phyloP scores from a whole-genome alignment of 768 basidiomycete species.

The Amanita phalloides region DNA sequence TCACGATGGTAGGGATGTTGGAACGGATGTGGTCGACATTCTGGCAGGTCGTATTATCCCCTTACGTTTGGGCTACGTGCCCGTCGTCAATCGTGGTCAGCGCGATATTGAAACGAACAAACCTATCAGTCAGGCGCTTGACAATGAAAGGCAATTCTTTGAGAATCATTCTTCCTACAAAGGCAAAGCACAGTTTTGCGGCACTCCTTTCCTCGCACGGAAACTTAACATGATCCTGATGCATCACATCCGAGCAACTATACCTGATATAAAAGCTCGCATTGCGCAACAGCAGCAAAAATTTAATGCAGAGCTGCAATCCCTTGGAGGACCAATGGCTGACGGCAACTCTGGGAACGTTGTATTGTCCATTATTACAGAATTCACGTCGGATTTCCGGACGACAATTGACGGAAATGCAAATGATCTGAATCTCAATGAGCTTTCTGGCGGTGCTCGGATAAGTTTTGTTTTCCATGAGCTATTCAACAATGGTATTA shows the following conservation, averaged over 20 bases:
- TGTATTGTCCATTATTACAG: constrained; percentile 95
- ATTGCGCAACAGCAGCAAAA: constrained; percentile 88
- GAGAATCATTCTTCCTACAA: constrained; percentile 92
- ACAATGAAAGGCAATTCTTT: constrained; percentile 87
- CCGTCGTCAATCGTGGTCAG: constrained; percentile 97
- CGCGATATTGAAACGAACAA: constrained; percentile 91
- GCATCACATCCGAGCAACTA: constrained; percentile 95
- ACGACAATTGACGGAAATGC: constrained; percentile 96
- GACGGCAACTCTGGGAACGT: constrained; percentile 80
- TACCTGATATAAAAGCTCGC: constrained; percentile 97
- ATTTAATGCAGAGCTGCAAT: constrained; percentile 71
- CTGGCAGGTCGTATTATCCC: constrained; percentile 96
- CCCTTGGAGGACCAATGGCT: constrained; percentile 81
- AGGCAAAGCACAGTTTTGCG: constrained; percentile 91
- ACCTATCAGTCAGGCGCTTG: constrained; percentile 75
- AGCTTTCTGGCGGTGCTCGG: constrained; percentile 96
- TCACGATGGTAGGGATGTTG: constrained; percentile 65
- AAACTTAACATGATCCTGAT: constrained; percentile 97
- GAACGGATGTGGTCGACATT: constrained; percentile 98
- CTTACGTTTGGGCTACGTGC: constrained; percentile 92
- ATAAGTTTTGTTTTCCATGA: constrained; percentile 99
- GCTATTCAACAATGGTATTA: constrained; percentile 93
- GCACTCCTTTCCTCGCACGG: constrained; percentile 91
- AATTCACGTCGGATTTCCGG: constrained; percentile 95
- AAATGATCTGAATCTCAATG: constrained; percentile 89